Percentiles rank a stretch among this genome's conserved stretches.
Evolutionary conservation across 208 protist genomes (phyloP).

Genomic region (Leishmania aethiopica): DNA sequence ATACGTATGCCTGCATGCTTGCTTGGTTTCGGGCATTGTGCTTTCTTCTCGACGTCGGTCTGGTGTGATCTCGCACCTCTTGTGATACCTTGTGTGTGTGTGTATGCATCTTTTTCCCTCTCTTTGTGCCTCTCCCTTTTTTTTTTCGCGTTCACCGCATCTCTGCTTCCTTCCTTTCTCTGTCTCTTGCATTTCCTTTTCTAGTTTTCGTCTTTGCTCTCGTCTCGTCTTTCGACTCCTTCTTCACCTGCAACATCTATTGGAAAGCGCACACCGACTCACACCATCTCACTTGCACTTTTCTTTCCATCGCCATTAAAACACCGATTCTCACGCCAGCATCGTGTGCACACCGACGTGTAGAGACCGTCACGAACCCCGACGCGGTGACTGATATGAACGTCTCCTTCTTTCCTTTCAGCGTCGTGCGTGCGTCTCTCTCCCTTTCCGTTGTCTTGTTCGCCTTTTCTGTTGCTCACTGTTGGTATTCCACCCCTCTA

Average conservation of each 20-base stretch:
- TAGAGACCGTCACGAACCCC: not conserved
- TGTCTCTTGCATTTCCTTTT: not conserved
- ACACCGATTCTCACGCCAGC: not conserved
- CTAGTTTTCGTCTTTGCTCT: not conserved
- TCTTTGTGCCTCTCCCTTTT: not conserved
- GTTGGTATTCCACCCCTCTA: not conserved
- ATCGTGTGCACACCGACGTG: not conserved
- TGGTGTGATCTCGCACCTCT: not conserved
- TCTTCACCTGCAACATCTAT: not conserved
- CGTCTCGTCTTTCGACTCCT: not conserved
- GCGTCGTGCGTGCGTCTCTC: not conserved
- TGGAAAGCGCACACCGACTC: not conserved
- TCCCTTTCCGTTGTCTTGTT: not conserved
- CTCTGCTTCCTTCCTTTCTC: not conserved
- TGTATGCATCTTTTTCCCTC: not conserved
- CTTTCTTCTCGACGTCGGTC: not conserved
- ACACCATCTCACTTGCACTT: not conserved
- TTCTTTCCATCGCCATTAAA: not conserved
- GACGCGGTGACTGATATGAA: not conserved
- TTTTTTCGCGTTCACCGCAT: not conserved
- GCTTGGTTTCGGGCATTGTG: not conserved
- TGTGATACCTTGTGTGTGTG: not conserved
- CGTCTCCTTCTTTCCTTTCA: not conserved
- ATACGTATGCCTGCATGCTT: not conserved
- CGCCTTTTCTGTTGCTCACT: not conserved